Conservation (phyloP, 106 monocot genomes). For the Chionographis japonica region DNA sequence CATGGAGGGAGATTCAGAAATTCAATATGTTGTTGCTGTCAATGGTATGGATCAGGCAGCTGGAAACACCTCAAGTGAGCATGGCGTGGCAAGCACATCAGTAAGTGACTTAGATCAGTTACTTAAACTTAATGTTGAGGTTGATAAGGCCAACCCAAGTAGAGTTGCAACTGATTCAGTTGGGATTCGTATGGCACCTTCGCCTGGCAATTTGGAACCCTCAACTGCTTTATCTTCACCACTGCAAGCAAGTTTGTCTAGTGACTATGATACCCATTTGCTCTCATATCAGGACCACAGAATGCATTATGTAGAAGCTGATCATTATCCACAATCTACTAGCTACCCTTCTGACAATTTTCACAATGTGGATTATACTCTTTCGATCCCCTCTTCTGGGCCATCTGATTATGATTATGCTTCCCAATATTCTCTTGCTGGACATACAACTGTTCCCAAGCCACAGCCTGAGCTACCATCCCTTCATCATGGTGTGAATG, state of each 20-base stretch:
- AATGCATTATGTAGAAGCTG: conserved; percentile 38
- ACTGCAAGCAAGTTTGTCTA: conserved; percentile 24
- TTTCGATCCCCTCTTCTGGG: conserved; percentile 38
- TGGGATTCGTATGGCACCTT: conserved; percentile 5
- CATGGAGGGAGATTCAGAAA: conserved; percentile 60
- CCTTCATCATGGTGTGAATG: conserved; percentile 20
- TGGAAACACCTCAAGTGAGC: conserved; percentile 39
- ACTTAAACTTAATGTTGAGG: conserved; percentile 48
- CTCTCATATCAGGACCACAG: conserved; percentile 17
- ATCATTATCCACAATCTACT: conserved; percentile 20
- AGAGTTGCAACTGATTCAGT: conserved; percentile 18
- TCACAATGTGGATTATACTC: conserved; percentile 25
- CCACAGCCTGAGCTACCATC: conserved; percentile 15
- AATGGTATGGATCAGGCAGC: conserved; percentile 70
- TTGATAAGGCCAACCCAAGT: conserved; percentile 23
- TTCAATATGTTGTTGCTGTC: conserved; percentile 78
- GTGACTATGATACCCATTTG: conserved; percentile 24
- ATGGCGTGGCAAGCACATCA: conserved; percentile 42
- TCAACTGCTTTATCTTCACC: conserved; percentile 19
- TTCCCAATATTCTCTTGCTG: conserved; percentile 28
- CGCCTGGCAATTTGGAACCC: conserved; percentile 8
- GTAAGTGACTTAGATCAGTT: conserved; percentile 59
- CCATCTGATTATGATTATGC: conserved; percentile 40
- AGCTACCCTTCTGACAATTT: conserved; percentile 23
- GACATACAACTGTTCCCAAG: conserved; percentile 26